Percentiles rank a stretch among this genome's conserved stretches.
Evolutionary conservation across 352 stramenopile species (phyloP).

Genomic region (Globisporangium splendens): DNA sequence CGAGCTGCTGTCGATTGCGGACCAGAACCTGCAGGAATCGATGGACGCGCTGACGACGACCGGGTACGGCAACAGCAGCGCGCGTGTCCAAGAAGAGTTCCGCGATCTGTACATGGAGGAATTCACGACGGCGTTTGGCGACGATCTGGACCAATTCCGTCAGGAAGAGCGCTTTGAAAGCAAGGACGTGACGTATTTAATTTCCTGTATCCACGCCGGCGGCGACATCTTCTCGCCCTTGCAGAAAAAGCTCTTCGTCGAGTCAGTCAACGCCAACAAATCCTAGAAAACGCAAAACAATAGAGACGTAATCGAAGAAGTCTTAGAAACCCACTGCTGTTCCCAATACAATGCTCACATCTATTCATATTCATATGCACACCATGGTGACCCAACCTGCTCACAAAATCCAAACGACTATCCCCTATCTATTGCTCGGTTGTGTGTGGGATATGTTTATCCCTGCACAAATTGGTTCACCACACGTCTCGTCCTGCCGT

Average conservation of each 20-base stretch:
- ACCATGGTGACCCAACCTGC: background rate
- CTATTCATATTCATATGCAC: conserved; percentile 1
- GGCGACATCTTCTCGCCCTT: conserved; percentile 78
- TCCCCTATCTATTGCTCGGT: background rate
- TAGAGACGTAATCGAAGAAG: background rate
- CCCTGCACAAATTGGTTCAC: no score
- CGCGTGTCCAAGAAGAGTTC: conserved; percentile 49
- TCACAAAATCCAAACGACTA: background rate
- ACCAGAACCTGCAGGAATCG: conserved; percentile 35
- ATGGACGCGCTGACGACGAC: conserved; percentile 17
- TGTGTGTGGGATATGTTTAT: background rate
- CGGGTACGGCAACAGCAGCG: conserved; percentile 11
- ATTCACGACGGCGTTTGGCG: conserved; percentile 80
- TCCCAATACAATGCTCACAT: background rate
- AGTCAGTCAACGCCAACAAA: conserved; percentile 34
- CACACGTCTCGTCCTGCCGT: no score
- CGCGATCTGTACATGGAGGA: conserved; percentile 81
- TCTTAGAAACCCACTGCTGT: background rate
- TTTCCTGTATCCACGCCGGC: conserved; percentile 80
- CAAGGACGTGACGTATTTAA: conserved; percentile 88
- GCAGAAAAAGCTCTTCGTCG: conserved; percentile 82
- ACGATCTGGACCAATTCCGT: conserved; percentile 81
- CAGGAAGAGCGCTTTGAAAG: conserved; percentile 84
- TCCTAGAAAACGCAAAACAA: background rate
- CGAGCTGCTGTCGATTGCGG: conserved; percentile 41